Percentiles rank a stretch among this genome's conserved stretches.
phyloP scores from a whole-genome alignment of 2,329 filamentous ascomycete species.

The Fusarium irregulare region DNA sequence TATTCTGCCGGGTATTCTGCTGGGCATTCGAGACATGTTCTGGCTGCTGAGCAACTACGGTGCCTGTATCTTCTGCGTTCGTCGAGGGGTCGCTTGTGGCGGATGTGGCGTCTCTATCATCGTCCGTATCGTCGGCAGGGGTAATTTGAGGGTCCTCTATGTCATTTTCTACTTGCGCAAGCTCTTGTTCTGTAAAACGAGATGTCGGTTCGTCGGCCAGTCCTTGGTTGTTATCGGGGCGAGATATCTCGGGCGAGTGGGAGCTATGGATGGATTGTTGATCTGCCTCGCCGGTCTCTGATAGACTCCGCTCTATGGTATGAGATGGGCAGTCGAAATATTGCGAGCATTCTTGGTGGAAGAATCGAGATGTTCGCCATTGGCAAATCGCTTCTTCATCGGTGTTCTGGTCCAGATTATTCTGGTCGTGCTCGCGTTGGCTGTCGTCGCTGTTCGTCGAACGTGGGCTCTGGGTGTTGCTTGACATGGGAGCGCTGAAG shows the following conservation, averaged over 20 bases:
- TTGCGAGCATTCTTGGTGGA: constrained; percentile 59
- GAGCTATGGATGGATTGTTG: constrained; percentile 37
- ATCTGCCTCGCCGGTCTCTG: constrained; percentile 41
- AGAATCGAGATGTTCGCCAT: constrained; percentile 54
- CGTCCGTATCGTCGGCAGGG: neutral
- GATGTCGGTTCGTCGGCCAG: constrained; percentile 10
- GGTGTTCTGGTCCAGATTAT: neutral
- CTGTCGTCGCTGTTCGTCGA: constrained; percentile 54
- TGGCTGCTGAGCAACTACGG: constrained; percentile 8
- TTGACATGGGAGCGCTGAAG: constrained; percentile 24
- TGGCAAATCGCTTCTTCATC: constrained; percentile 46
- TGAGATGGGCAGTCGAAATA: constrained; percentile 64
- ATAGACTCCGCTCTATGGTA: constrained; percentile 53
- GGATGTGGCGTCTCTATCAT: constrained; percentile 10
- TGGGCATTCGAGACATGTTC: constrained; percentile 6
- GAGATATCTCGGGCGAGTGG: constrained; percentile 12
- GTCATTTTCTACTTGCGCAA: constrained; percentile 19
- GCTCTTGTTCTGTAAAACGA: constrained; percentile 32
- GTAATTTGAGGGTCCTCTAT: neutral
- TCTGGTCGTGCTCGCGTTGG: constrained; percentile 16
- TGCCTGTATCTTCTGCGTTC: neutral
- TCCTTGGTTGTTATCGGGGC: constrained; percentile 11
- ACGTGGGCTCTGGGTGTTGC: constrained; percentile 47
- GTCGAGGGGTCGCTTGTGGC: neutral
- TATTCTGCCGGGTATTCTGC: neutral